Percentiles rank a stretch among this genome's conserved stretches.
Conservation (phyloP, 441 rosid genomes). For the Erysimum cheiri region DNA sequence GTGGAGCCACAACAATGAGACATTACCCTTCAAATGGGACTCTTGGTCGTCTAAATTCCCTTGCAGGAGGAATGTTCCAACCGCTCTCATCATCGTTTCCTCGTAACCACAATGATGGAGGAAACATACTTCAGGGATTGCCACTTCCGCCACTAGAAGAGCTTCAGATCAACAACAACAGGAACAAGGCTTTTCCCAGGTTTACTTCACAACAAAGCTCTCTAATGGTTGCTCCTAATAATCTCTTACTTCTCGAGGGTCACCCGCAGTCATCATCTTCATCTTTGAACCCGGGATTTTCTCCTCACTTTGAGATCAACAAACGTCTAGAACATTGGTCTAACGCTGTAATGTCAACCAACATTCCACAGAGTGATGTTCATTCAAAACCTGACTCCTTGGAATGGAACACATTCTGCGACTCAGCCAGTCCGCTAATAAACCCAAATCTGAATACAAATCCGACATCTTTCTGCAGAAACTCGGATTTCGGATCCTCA, state of each 20-base stretch:
- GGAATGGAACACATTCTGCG: conserved; percentile 42
- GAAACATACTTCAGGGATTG: conserved; percentile 70
- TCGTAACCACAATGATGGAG: conserved; percentile 48
- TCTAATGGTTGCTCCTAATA: conserved; percentile 45
- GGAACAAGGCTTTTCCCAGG: conserved; percentile 47
- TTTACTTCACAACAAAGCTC: conserved; percentile 54
- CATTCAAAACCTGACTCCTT: conserved; percentile 27
- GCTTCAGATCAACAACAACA: conserved; percentile 49
- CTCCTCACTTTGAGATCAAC: conserved; percentile 52
- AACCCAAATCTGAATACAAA: conserved; percentile 40
- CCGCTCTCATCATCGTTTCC: conserved; percentile 40
- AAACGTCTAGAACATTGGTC: conserved; percentile 57
- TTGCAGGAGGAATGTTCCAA: conserved; percentile 58
- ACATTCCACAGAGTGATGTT: conserved; percentile 23
- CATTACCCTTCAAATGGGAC: conserved; percentile 59
- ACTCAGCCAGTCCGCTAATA: conserved; percentile 42
- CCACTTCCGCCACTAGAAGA: conserved; percentile 63
- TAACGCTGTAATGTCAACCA: conserved; percentile 50
- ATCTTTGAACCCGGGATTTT: conserved; percentile 46
- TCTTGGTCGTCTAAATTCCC: conserved; percentile 67
- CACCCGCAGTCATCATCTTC: conserved; percentile 26
- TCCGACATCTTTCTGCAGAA: conserved; percentile 45
- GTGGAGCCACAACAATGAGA: conserved; percentile 49
- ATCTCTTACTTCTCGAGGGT: conserved; percentile 34
- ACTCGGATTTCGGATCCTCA: conserved; percentile 47